A percentile compares a stretch with the other conserved stretches of the same genome.
These are phyloP conservation scores for Chlamydomonas schloesseri DNA, from an alignment of 139 green algal species.

Conservation along the genomic window DNA sequence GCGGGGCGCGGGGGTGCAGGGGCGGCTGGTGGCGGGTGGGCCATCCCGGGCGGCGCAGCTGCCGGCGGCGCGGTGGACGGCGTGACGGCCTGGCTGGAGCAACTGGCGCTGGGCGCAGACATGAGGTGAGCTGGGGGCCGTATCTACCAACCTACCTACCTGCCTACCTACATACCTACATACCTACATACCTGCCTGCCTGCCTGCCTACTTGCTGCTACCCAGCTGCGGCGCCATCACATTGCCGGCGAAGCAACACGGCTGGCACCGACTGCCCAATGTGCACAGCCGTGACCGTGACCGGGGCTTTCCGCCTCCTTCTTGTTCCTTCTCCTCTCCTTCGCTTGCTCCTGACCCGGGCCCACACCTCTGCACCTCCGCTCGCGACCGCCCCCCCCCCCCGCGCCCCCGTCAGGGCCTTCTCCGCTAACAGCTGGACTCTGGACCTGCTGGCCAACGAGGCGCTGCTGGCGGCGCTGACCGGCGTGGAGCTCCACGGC, in stretches of 20 bases:
- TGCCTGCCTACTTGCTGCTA: no score
- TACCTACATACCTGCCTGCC: no score
- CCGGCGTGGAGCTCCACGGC: not conserved
- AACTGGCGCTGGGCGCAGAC: conserved; percentile 1
- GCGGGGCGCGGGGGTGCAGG: not conserved
- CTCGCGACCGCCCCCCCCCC: not conserved
- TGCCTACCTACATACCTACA: no score
- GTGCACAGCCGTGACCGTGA: no score
- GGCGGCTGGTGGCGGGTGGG: not conserved
- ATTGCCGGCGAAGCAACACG: no score
- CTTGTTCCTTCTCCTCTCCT: no score
- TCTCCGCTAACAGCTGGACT: conserved; percentile 33
- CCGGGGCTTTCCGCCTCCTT: no score
- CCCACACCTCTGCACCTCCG: not conserved
- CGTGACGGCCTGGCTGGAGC: not conserved
- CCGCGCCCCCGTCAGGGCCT: not conserved
- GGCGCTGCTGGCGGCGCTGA: conserved; percentile 15
- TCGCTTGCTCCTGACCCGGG: no score
- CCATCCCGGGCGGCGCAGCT: not conserved
- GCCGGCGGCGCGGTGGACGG: not conserved
- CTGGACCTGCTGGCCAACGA: conserved; percentile 33
- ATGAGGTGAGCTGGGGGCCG: conserved; percentile 34
- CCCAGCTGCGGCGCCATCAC: no score
- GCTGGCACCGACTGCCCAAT: no score
- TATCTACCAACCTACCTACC: no score